Evolutionary conservation across 2,329 filamentous ascomycete genomes (phyloP).

Genomic region (Fusarium siculi): DNA sequence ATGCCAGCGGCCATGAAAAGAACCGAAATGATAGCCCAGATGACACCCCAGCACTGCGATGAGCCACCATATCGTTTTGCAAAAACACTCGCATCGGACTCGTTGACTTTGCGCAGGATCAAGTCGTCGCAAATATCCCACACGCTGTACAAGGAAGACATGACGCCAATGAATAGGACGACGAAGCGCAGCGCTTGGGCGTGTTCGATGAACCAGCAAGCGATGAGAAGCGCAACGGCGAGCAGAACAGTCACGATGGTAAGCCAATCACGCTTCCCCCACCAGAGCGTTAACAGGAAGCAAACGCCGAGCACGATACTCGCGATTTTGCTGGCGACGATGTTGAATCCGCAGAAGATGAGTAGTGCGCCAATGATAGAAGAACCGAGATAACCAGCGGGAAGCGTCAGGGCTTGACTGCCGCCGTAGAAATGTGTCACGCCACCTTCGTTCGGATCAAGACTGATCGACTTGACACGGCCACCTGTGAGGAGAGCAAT

Average conservation of each 20-base stretch:
- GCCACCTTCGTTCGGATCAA: slow-evolving; percentile 82
- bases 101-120: slow-evolving; percentile 83
- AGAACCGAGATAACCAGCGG: slow-evolving; percentile 81
- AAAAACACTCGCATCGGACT: slow-evolving; percentile 82
- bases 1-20: slow-evolving; percentile 78
- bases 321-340: slow-evolving; percentile 82
- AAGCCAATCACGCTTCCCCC: slow-evolving; percentile 82
- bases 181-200: slow-evolving; percentile 79
- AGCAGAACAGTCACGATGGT: slow-evolving; percentile 76
- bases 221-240: slow-evolving; percentile 76
- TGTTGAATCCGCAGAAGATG: slow-evolving; percentile 84
- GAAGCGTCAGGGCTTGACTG: slow-evolving; percentile 75
- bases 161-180: slow-evolving; percentile 83
- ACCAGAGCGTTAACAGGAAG: slow-evolving; percentile 84
- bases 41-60: slow-evolving; percentile 82
- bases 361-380: slow-evolving; percentile 80
- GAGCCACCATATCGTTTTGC: slow-evolving; percentile 82
- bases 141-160: slow-evolving; percentile 82
- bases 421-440: slow-evolving; percentile 83
- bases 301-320: slow-evolving; percentile 78
- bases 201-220: slow-evolving; percentile 83
- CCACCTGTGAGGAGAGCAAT: slow-evolving; percentile 78
- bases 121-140: slow-evolving; percentile 90
- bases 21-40: slow-evolving; percentile 80
- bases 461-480: slow-evolving; percentile 76